phyloP scores from a whole-genome alignment of 257 asterid genomes.

The Scutellaria barbata region DNA sequence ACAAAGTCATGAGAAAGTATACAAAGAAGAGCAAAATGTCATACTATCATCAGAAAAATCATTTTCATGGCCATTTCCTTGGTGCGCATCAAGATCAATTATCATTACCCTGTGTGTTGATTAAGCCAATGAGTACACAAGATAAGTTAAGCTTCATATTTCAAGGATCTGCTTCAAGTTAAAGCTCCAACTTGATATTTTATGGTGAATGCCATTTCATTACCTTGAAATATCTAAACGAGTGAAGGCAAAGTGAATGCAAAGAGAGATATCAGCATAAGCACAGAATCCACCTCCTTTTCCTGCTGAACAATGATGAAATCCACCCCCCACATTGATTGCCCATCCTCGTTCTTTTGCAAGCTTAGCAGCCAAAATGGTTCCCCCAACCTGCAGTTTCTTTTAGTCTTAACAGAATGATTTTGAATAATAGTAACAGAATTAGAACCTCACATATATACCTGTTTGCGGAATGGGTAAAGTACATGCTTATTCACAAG shows the following conservation, averaged over 20 bases:
- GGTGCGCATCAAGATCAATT: slow-evolving; percentile 98
- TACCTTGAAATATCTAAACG: slow-evolving; percentile 81
- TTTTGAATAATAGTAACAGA: not conserved
- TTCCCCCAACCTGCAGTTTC: slow-evolving; percentile 83
- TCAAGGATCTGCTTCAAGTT: slow-evolving; percentile 14
- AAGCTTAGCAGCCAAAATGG: slow-evolving; percentile 91
- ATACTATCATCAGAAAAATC: slow-evolving; percentile 84
- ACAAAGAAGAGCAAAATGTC: slow-evolving; percentile 39
- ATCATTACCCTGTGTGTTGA: slow-evolving; percentile 77
- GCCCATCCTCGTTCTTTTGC: slow-evolving; percentile 99
- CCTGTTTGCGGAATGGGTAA: slow-evolving; percentile 91
- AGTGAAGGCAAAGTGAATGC: slow-evolving; percentile 78
- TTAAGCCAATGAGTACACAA: slow-evolving; percentile 36
- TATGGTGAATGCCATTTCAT: slow-evolving; percentile 23
- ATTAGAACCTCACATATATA: slow-evolving; percentile 30
- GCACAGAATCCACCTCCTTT: slow-evolving; percentile 96
- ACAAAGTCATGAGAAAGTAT: slow-evolving; percentile 23
- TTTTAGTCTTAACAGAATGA: slow-evolving; percentile 12
- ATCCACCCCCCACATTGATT: slow-evolving; percentile 94
- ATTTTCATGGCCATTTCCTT: slow-evolving; percentile 93
- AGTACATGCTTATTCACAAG: slow-evolving; percentile 81
- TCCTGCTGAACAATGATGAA: slow-evolving; percentile 92
- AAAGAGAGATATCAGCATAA: slow-evolving; percentile 90
- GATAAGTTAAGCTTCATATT: slow-evolving; percentile 18
- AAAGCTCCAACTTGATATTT: not conserved